These are phyloP conservation scores for Helenozyma rhizophorensis DNA, from an alignment of 805 yeast species.

Conservation along the genomic window DNA sequence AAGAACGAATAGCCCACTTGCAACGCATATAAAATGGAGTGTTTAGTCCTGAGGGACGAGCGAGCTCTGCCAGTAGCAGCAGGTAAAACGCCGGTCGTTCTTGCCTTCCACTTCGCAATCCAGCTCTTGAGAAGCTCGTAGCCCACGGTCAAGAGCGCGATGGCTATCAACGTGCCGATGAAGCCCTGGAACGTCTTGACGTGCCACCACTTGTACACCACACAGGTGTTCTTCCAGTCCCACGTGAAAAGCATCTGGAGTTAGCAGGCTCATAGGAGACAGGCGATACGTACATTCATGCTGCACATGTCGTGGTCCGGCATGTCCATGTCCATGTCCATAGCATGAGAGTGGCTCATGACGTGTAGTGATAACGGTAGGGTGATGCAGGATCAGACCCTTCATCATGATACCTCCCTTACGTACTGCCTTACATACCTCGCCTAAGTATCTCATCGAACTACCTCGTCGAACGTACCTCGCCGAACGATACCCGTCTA, in stretches of 20 bases:
- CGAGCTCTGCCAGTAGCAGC: background rate
- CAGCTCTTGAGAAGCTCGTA: slow-evolving; percentile 53
- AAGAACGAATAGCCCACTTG: slow-evolving; percentile 69
- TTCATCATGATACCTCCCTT: too few species aligned
- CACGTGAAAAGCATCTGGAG: slow-evolving; percentile 70
- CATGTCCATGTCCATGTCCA: slow-evolving; percentile 18
- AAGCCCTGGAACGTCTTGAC: slow-evolving; percentile 50
- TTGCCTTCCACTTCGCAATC: slow-evolving; percentile 26
- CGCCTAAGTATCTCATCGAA: too few species aligned
- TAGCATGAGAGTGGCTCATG: slow-evolving; percentile 18
- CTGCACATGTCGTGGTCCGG: slow-evolving; percentile 39
- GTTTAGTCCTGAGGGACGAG: slow-evolving; percentile 18
- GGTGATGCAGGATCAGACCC: too few species aligned
- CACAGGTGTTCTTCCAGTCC: slow-evolving; percentile 70
- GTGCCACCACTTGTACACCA: slow-evolving; percentile 80
- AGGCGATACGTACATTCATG: slow-evolving; percentile 42
- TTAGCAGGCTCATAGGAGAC: slow-evolving; percentile 1
- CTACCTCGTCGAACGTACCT: too few species aligned
- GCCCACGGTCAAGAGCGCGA: slow-evolving; percentile 47
- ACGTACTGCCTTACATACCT: too few species aligned
- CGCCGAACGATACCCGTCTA: too few species aligned
- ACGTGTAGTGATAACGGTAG: too few species aligned
- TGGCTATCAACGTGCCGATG: slow-evolving; percentile 45
- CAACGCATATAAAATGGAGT: slow-evolving; percentile 50
- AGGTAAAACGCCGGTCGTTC: background rate